Evolutionary conservation across 169 alveolate species (phyloP).

Genomic region (Theileria luwenshuni): DNA sequence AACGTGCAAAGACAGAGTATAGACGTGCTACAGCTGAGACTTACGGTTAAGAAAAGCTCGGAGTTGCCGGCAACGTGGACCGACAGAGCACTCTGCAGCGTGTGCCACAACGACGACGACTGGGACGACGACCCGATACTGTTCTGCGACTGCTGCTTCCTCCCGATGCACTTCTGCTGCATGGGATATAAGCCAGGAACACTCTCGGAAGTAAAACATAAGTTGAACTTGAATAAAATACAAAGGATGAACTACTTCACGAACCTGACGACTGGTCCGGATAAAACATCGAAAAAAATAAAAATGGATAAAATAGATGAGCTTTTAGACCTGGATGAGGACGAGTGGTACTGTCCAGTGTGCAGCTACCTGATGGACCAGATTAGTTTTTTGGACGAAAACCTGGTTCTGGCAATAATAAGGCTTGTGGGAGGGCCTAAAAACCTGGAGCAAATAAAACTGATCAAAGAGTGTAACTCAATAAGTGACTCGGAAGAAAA

Average conservation of each 20-base stretch:
- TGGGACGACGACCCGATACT: constrained; percentile 83
- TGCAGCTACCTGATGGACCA: constrained; percentile 74
- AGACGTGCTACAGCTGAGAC: constrained; percentile 68
- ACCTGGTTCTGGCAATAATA: constrained; percentile 66
- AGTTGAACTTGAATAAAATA: constrained; percentile 14
- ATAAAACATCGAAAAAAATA: constrained; percentile 25
- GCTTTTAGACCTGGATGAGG: constrained; percentile 68
- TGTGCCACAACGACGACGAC: constrained; percentile 78
- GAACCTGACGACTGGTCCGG: background rate
- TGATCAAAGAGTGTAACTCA: constrained; percentile 35
- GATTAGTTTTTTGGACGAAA: constrained; percentile 68
- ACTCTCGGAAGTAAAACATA: constrained; percentile 41
- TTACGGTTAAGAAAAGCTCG: constrained; percentile 66
- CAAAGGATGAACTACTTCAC: constrained; percentile 11
- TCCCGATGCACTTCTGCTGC: constrained; percentile 78
- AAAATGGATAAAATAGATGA: constrained; percentile 52
- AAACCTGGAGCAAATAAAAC: constrained; percentile 65
- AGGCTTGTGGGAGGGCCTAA: constrained; percentile 73
- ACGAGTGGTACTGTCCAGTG: constrained; percentile 78
- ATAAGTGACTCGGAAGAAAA: background rate
- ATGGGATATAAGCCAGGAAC: constrained; percentile 68
- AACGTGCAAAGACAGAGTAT: constrained; percentile 72
- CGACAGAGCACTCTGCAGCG: constrained; percentile 77
- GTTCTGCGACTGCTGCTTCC: constrained; percentile 80
- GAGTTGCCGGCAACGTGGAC: constrained; percentile 78